Evolutionary conservation across 768 basidiomycete species (phyloP).

Genomic region (Boletus sensibilis): DNA sequence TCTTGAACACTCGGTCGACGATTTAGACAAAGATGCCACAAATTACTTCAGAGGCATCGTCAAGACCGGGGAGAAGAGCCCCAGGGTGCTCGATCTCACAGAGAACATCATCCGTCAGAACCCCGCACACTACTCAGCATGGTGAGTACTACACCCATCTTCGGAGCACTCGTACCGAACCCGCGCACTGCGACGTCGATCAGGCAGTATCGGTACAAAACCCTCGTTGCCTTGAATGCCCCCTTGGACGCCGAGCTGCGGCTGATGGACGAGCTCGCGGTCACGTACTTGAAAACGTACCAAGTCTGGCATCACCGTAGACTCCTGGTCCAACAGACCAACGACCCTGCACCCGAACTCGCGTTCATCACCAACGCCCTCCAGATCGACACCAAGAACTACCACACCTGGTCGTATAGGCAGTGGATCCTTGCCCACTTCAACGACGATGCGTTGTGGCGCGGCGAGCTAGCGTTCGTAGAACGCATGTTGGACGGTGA

Average conservation of each 20-base stretch:
- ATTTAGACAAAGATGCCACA: constrained; percentile 86
- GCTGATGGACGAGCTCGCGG: constrained; percentile 86
- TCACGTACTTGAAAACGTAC: constrained; percentile 87
- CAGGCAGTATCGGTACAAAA: constrained; percentile 96
- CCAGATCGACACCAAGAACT: constrained; percentile 86
- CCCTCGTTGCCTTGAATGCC: constrained; percentile 64
- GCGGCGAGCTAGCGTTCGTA: constrained; percentile 69
- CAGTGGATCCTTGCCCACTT: constrained; percentile 93
- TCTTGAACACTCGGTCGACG: constrained; percentile 6
- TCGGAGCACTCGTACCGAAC: not conserved
- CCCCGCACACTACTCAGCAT: constrained; percentile 96
- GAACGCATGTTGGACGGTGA: constrained; percentile 71
- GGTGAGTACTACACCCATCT: constrained; percentile 49
- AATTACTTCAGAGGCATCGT: constrained; percentile 89
- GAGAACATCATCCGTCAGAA: constrained; percentile 87
- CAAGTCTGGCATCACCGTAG: constrained; percentile 97
- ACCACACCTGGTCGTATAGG: constrained; percentile 98
- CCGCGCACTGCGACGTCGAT: not conserved
- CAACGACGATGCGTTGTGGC: constrained; percentile 70
- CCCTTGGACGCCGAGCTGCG: constrained; percentile 75
- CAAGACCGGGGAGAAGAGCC: constrained; percentile 72
- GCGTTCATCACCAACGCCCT: constrained; percentile 75
- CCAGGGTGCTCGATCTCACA: constrained; percentile 82
- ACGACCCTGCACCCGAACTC: constrained; percentile 65
- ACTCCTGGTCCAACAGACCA: constrained; percentile 60